Conservation (phyloP, 257 asterid species). For the Solanum infundibuliforme region DNA sequence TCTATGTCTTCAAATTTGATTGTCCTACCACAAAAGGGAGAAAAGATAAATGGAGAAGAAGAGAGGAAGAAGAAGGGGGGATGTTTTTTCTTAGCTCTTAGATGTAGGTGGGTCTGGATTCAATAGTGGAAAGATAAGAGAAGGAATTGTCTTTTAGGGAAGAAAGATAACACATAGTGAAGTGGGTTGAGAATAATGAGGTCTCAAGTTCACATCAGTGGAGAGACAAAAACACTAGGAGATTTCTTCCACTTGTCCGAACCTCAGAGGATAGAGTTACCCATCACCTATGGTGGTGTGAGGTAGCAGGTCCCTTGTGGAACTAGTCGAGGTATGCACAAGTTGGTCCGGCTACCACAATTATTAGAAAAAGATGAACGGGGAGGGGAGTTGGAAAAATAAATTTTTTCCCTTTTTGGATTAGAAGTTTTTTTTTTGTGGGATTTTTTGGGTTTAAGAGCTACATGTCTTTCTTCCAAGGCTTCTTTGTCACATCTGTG, state of each 20-base stretch:
- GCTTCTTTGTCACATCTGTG: background rate
- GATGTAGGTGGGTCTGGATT: background rate
- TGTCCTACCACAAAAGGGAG: background rate
- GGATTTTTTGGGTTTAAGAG: background rate
- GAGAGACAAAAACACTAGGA: background rate
- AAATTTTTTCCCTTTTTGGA: background rate
- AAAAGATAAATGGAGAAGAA: background rate
- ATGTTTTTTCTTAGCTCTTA: background rate
- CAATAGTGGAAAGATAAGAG: background rate
- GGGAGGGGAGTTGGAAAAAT: background rate
- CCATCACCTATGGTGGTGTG: background rate
- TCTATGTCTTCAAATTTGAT: slow-evolving; percentile 31
- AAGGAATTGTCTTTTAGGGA: background rate
- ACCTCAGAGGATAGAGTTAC: background rate
- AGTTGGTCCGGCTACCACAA: background rate
- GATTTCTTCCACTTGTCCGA: background rate
- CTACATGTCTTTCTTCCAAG: background rate
- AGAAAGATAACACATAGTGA: background rate
- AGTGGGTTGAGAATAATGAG: background rate
- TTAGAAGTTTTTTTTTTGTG: background rate
- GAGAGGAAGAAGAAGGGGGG: background rate
- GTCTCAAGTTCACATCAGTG: background rate
- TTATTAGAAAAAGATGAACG: background rate
- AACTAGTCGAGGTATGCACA: background rate
- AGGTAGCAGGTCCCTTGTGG: background rate